These are phyloP conservation scores for Yamagishiella unicocca DNA, from an alignment of 139 green algal genomes.

Conservation along the genomic window DNA sequence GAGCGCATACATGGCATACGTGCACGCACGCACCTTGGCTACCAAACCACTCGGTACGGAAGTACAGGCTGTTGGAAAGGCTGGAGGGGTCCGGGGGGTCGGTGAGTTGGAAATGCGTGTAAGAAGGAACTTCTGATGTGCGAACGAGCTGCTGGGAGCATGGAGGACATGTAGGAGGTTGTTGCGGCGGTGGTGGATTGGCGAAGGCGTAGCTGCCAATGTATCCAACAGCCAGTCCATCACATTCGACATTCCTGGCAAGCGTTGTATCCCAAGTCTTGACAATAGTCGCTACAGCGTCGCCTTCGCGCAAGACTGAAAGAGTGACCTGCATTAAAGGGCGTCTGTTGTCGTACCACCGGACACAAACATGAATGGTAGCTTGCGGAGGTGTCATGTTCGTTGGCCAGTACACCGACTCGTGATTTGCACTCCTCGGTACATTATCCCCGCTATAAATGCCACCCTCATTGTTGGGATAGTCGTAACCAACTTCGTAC, in stretches of 20 bases:
- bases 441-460: not conserved
- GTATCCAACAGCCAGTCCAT: not conserved
- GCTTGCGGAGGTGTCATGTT: not conserved
- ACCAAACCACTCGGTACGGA: constrained; percentile 6
- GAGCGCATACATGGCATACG: too few species aligned
- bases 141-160: too few species aligned
- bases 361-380: not conserved
- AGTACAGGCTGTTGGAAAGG: constrained; percentile 6
- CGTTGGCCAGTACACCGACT: constrained; percentile 4
- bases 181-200: too few species aligned
- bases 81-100: not conserved
- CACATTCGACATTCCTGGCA: not conserved
- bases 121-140: too few species aligned
- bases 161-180: too few species aligned
- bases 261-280: not conserved
- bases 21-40: not conserved
- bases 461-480: not conserved
- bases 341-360: not conserved
- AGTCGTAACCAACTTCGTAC: not conserved
- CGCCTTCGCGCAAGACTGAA: not conserved
- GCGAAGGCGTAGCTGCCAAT: constrained; percentile 1
- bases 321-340: not conserved
- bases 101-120: too few species aligned
- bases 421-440: not conserved
- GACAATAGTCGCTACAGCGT: not conserved